Evolutionary conservation across 495 filamentous ascomycete genomes (phyloP), one percentile per base, ranked within the genome.

Genomic region (Polyplosphaeria fusca): DNA sequence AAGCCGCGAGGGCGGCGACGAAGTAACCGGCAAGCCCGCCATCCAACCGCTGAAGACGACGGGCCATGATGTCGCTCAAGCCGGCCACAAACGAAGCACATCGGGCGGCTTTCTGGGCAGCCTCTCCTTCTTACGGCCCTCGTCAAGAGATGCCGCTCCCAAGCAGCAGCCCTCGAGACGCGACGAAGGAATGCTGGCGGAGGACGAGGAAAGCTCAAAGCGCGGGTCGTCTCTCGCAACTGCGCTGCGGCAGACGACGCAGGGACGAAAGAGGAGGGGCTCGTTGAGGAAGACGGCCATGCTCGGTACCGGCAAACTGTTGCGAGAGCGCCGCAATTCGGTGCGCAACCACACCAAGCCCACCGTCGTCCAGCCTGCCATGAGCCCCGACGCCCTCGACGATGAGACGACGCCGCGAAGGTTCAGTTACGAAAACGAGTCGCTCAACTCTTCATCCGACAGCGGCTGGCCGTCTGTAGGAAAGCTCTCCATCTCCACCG

Each of bases 201-300:
- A 70, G 70, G 38, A 72, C 74, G 55, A 73, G 71, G 70, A 63
- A 32, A 45, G 57, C 52, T 44, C 51, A 24, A 43, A 60, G 45
- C 44, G 63, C 19, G 74, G 76, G 9, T 72, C 81, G 61, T 76
- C 82, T 53, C 78, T 82, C 76, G 74, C 78, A 20, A 71, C 70
- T 43, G 76, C 74, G 13, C 68, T 79, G 32, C 51, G 57, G 13
- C 79, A 82, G 32, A n/a, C n/a, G n/a, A 74, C 70, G 43, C 86
- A 86, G 65, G 86, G 84, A 7, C 79, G 90, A 22, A 82, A 84
- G 52, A 84, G 91, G 39, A 84, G 86, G 55, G 68, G 65, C 14
- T 73, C 71, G 22, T 47, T 73, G 52, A 52, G 70, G 45, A 73
- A 73, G 61, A 69, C 67, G 3, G 70, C 68, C 13, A 52, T 73